These are phyloP conservation scores for Naganishia antarctica DNA, from an alignment of 768 basidiomycete genomes.

Conservation along the genomic window DNA sequence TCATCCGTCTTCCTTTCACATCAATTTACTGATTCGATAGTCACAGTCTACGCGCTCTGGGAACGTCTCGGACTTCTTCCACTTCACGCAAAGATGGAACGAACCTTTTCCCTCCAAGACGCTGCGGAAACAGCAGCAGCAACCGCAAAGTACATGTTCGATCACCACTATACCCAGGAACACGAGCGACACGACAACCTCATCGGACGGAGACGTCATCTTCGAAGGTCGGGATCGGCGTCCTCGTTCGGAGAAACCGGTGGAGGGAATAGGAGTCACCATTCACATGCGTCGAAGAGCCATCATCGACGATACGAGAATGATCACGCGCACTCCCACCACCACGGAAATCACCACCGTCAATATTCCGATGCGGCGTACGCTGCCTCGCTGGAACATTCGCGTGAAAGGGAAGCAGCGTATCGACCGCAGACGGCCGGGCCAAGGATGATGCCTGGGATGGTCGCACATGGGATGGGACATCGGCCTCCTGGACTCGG, in stretches of 20 bases:
- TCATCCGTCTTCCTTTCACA: background rate
- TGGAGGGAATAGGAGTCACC: background rate
- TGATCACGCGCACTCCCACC: background rate
- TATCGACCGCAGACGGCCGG: background rate
- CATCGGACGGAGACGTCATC: background rate
- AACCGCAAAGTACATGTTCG: conserved; percentile 26
- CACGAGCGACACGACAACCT: background rate
- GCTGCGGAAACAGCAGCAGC: conserved; percentile 25
- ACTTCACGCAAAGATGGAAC: background rate
- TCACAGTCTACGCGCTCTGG: conserved; percentile 17
- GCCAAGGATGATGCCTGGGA: conserved; percentile 10
- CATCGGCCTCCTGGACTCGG: no score
- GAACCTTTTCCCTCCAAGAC: conserved; percentile 14
- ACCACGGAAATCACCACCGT: background rate
- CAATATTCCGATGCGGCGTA: background rate
- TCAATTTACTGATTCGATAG: background rate
- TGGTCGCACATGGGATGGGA: background rate
- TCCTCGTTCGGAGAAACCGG: background rate
- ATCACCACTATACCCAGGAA: conserved; percentile 21
- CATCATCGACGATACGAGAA: background rate
- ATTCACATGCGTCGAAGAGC: background rate
- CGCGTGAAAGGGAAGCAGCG: background rate
- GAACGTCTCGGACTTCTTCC: conserved; percentile 14
- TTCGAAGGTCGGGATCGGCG: background rate
- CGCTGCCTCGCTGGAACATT: background rate